phyloP scores from a whole-genome alignment of 352 stramenopile species.

The Blastocystis hominis region DNA sequence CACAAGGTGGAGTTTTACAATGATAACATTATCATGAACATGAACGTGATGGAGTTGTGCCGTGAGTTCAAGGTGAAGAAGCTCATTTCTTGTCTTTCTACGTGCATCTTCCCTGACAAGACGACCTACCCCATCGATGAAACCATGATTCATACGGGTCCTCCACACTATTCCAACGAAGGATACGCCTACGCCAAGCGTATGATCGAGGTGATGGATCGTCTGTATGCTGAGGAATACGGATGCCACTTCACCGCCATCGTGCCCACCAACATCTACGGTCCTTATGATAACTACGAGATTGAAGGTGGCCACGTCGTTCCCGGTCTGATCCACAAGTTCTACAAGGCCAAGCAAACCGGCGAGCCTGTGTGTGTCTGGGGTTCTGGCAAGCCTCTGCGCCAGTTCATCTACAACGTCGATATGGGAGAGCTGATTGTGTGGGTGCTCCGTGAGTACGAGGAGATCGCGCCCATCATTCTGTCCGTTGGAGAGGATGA shows the following conservation, averaged over 20 bases:
- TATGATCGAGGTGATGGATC: constrained; percentile 92
- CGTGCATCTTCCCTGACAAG: constrained; percentile 95
- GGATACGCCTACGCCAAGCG: constrained; percentile 95
- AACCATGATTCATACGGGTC: constrained; percentile 83
- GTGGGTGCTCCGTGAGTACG: constrained; percentile 75
- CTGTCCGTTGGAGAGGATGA: constrained; percentile 82
- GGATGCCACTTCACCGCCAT: constrained; percentile 92
- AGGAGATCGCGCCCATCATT: constrained; percentile 83
- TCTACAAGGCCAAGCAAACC: constrained; percentile 83
- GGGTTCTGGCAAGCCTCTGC: constrained; percentile 81
- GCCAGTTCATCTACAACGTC: constrained; percentile 91
- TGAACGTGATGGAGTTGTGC: constrained; percentile 92
- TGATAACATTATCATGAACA: constrained; percentile 96
- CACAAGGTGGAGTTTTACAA: constrained; percentile 92
- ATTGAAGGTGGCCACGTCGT: constrained; percentile 91
- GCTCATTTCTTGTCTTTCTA: constrained; percentile 91
- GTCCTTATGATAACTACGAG: constrained; percentile 92
- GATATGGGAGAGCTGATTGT: constrained; percentile 88
- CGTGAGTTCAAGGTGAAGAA: constrained; percentile 75
- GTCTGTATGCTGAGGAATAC: constrained; percentile 75
- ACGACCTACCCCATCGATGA: constrained; percentile 94
- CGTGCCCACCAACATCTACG: constrained; percentile 98
- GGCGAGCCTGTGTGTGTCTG: constrained; percentile 81
- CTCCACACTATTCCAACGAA: constrained; percentile 71
- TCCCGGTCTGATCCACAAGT: constrained; percentile 94